Evolutionary conservation across 1,284 basidiomycete genomes (phyloP).

Genomic region (Cryptococcus hybrid): DNA sequence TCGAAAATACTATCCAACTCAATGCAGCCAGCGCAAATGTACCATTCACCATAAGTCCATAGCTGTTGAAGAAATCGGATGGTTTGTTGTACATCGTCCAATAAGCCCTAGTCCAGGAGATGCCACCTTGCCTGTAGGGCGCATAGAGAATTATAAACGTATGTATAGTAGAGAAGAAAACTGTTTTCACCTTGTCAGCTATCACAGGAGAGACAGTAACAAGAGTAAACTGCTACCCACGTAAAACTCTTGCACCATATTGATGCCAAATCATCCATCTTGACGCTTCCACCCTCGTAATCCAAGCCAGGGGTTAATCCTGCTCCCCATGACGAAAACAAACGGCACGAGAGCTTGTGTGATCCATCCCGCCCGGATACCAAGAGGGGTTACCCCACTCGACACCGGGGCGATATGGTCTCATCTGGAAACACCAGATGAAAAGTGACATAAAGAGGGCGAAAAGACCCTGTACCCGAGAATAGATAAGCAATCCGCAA

Average conservation of each 20-base stretch:
- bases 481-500: too few relatives aligned
- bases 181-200: not conserved
- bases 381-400: constrained; percentile 4
- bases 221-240: not conserved
- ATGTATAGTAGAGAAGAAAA: constrained; percentile 6
- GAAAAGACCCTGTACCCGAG: not conserved
- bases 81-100: not conserved
- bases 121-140: constrained; percentile 1
- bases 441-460: constrained; percentile 3
- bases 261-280: constrained; percentile 9
- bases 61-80: not conserved
- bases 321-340: constrained; percentile 3
- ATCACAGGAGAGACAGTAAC: not conserved
- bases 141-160: not conserved
- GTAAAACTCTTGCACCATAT: constrained; percentile 5
- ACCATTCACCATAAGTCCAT: constrained; percentile 1
- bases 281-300: not conserved
- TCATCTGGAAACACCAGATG: constrained; percentile 2
- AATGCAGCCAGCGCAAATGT: constrained; percentile 4
- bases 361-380: constrained; percentile 6
- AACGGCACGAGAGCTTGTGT: constrained; percentile 3
- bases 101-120: not conserved
- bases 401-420: not conserved
- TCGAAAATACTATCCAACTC: constrained; percentile 8
- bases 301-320: constrained; percentile 6